Evolutionary conservation across 208 protist genomes (phyloP).

Genomic region (Polymyxa betae): DNA sequence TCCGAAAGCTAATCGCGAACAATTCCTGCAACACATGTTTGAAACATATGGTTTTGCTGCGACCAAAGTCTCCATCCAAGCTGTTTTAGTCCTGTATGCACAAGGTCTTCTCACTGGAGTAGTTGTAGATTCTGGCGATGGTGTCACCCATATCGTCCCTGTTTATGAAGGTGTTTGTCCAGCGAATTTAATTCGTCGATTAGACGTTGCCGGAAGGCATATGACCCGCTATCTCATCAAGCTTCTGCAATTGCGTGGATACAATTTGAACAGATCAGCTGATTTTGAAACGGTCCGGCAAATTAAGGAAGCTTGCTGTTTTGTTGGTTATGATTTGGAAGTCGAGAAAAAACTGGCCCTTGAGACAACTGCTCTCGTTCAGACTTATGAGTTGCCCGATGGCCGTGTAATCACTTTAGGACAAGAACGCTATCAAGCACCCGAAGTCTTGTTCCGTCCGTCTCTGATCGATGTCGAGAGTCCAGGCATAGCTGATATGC

Average conservation of each 20-base stretch:
- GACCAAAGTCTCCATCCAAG: slow-evolving; percentile 86
- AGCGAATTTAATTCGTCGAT: slow-evolving; percentile 77
- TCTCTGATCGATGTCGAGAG: slow-evolving; percentile 86
- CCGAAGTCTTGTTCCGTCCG: slow-evolving; percentile 94
- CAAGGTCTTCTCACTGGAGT: slow-evolving; percentile 93
- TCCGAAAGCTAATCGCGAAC: slow-evolving; percentile 82
- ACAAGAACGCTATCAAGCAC: slow-evolving; percentile 85
- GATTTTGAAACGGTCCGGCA: slow-evolving; percentile 91
- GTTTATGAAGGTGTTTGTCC: slow-evolving; percentile 93
- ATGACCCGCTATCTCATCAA: slow-evolving; percentile 91
- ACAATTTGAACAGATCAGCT: slow-evolving; percentile 90
- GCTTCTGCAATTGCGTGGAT: slow-evolving; percentile 83
- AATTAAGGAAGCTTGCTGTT: slow-evolving; percentile 80
- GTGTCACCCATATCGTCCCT: slow-evolving; percentile 93
- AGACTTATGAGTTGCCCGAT: slow-evolving; percentile 77
- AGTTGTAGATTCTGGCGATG: slow-evolving; percentile 97
- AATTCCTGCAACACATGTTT: slow-evolving; percentile 80
- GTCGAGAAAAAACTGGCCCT: slow-evolving; percentile 85
- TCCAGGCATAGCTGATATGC: slow-evolving; percentile 80
- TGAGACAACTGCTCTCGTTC: slow-evolving; percentile 80
- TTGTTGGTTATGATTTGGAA: slow-evolving; percentile 83
- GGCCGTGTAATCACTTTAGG: slow-evolving; percentile 84
- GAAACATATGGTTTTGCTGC: slow-evolving; percentile 92
- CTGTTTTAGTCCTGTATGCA: slow-evolving; percentile 92
- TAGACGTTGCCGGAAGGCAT: slow-evolving; percentile 93